Conservation (phyloP, 2,329 filamentous ascomycete genomes). For the Neonectria hederae region DNA sequence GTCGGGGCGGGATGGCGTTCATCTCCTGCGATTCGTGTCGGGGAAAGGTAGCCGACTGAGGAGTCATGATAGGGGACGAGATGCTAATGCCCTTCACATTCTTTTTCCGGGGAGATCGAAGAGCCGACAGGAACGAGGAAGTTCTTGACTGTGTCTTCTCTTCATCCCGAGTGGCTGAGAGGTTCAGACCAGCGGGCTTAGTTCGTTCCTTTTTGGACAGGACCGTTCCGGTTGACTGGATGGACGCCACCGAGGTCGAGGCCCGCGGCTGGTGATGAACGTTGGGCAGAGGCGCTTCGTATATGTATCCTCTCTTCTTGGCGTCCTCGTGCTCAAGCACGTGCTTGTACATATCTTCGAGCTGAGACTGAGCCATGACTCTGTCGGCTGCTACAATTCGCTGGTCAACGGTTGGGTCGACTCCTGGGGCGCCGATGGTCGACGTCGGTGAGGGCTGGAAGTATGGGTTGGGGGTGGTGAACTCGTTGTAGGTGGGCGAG, state of each 20-base stretch:
- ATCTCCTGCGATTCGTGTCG: conserved; percentile 65
- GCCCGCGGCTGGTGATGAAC: conserved; percentile 37
- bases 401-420: conserved; percentile 79
- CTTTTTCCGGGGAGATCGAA: conserved; percentile 68
- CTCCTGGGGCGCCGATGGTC: conserved; percentile 61
- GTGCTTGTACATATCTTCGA: conserved; percentile 90
- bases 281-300: conserved; percentile 53
- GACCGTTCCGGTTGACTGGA: conserved; percentile 44
- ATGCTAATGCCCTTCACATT: conserved; percentile 64
- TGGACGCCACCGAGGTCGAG: conserved; percentile 34
- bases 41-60: conserved; percentile 68
- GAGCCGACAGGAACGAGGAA: conserved; percentile 68
- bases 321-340: conserved; percentile 89
- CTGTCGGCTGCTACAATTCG: conserved; percentile 78
- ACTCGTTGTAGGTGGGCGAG: conserved; percentile 51
- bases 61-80: conserved; percentile 73
- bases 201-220: conserved; percentile 56
- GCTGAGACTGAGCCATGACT: conserved; percentile 79
- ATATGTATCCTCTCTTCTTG: conserved; percentile 64
- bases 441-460: conserved; percentile 58
- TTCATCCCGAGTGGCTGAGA: conserved; percentile 51
- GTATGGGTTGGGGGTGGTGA: conserved; percentile 51
- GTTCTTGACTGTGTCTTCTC: conserved; percentile 65
- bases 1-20: conserved; percentile 65
- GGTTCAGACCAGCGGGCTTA: conserved; percentile 62